Base-by-base conservation (phyloP, 2,329 filamentous ascomycete species). In the Fusarium sp. region DNA sequence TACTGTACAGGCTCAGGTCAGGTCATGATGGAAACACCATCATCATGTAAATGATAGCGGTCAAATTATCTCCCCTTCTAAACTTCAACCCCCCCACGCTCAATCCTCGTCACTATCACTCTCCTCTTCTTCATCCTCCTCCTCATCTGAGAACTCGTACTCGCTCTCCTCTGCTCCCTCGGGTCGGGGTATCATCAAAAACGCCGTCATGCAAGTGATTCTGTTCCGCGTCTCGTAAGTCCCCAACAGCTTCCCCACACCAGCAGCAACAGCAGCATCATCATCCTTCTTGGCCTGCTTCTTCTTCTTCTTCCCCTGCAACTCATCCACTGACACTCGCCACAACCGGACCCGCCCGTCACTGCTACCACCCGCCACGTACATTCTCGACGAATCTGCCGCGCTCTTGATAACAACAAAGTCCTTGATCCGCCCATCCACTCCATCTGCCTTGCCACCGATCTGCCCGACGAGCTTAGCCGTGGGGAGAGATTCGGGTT, bases 131-230 rank as follows among this genome's bases (percentile, higher is more conserved):
- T 83, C 82, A 52, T 83, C 81, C 0, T 83, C 81, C 0, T 83
- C 84, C 13, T 84, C 86, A 35, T 83, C 83, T 18, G 83, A 87
- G 47, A 82, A 83, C 73, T 88, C 86, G 56, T 85, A 85, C 65
- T 90, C 90, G 78, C 87, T 89, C 20, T 89, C 90, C 76, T 90
- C 90, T 52, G 87, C 85, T 24, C 88, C 88, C 45, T 91, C 90
- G 18, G 90, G 89, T 56, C 88, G 86, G 76, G 91, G 89, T 82
- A 93, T 89, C 94, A 98, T 97, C 72, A 94, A 86, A 84, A 97
- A 98, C 24, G 93, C 93, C 77, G 91, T 91, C 78, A 98, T 80
- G 81, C 96, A 98, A 40, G 95, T 98, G 75, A 98, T 95, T 66
- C 96, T 88, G 81, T 96, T 95, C 54, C 92, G 91, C 24, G 95